Evolutionary conservation across 371 early-diverging fungal genomes (phyloP).

Genomic region (Actinomucor elegans): DNA sequence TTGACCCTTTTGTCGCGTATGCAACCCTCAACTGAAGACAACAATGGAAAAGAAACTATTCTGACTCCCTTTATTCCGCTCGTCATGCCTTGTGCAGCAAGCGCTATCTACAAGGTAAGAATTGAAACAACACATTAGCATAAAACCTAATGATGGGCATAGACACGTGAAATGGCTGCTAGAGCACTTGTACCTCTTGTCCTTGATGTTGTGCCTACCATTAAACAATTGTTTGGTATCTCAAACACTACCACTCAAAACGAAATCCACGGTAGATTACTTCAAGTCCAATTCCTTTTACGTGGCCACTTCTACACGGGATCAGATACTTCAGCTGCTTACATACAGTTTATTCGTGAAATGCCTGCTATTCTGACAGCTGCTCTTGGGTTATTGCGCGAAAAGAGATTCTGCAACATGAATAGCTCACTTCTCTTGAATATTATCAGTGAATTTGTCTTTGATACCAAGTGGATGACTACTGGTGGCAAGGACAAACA

Average conservation of each 20-base stretch:
- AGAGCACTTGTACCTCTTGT: conserved; percentile 79
- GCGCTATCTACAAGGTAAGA: conserved; percentile 80
- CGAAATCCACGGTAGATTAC: conserved; percentile 69
- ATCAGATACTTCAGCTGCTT: conserved; percentile 18
- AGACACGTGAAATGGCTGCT: conserved; percentile 86
- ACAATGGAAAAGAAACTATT: conserved; percentile 37
- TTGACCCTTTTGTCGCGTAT: conserved; percentile 74
- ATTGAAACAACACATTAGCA: too few species aligned
- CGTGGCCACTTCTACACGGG: conserved; percentile 58
- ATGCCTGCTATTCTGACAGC: conserved; percentile 31
- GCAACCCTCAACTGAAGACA: conserved; percentile 69
- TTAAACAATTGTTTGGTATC: conserved; percentile 27
- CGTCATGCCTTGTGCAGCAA: conserved; percentile 73
- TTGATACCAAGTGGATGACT: conserved; percentile 47
- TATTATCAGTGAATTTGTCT: conserved; percentile 53
- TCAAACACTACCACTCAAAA: conserved; percentile 46
- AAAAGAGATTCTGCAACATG: conserved; percentile 29
- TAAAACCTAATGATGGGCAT: too few species aligned
- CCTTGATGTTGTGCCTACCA: conserved; percentile 43
- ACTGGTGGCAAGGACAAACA: conserved; percentile 17
- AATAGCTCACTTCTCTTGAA: conserved; percentile 50
- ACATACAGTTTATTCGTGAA: conserved; percentile 35
- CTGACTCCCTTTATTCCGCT: conserved; percentile 71
- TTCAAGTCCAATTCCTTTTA: conserved; percentile 65
- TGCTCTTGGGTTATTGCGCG: conserved; percentile 18